These are phyloP conservation scores for Lactuca saligna DNA, from an alignment of 129 eudicot genomes.

Conservation along the genomic window DNA sequence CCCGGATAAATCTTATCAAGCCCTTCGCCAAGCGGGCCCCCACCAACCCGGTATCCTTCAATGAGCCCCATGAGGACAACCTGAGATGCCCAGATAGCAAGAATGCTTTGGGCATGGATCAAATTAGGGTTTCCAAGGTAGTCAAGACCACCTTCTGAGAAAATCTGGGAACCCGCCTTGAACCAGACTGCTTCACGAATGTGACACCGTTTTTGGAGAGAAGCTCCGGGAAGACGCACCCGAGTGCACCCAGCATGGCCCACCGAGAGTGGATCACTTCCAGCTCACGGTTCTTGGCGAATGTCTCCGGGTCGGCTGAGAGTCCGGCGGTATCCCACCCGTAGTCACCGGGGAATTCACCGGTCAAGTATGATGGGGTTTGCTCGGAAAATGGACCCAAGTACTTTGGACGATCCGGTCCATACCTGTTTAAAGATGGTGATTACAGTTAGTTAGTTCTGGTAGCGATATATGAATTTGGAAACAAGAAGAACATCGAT, in stretches of 20 bases:
- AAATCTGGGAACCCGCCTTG: slow-evolving; percentile 76
- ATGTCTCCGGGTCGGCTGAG: slow-evolving; percentile 76
- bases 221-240: slow-evolving; percentile 74
- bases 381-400: slow-evolving; percentile 80
- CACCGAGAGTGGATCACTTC: slow-evolving; percentile 77
- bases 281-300: slow-evolving; percentile 76
- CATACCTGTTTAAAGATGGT: slow-evolving; percentile 44
- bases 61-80: slow-evolving; percentile 65
- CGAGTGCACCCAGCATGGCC: slow-evolving; percentile 84
- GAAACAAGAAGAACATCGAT: background rate
- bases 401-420: slow-evolving; percentile 68
- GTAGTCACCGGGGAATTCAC: slow-evolving; percentile 82
- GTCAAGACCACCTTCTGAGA: slow-evolving; percentile 74
- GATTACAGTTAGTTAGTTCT: background rate
- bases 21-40: slow-evolving; percentile 75
- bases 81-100: slow-evolving; percentile 66
- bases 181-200: slow-evolving; percentile 69
- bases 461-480: background rate
- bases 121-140: slow-evolving; percentile 71
- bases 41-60: slow-evolving; percentile 71
- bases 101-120: slow-evolving; percentile 70
- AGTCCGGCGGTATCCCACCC: slow-evolving; percentile 84
- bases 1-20: slow-evolving; percentile 64
- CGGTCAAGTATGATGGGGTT: slow-evolving; percentile 72
- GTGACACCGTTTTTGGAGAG: slow-evolving; percentile 61